Evolutionary conservation across 305 asterid genomes (phyloP), one percentile per base, ranked within the genome.

Genomic region (Petunia hybrid): DNA sequence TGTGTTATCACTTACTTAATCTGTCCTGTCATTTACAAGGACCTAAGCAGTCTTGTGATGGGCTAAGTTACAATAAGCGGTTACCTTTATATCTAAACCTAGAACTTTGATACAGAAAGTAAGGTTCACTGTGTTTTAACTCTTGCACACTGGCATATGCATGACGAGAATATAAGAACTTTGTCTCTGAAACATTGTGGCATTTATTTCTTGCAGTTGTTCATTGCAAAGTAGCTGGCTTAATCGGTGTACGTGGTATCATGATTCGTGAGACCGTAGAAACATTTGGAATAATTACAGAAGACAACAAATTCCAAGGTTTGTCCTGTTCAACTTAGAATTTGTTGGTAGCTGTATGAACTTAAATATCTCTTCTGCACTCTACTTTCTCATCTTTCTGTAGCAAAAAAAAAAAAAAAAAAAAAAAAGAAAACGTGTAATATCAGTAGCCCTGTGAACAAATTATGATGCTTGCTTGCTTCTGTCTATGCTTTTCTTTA

Each of bases 301-400:
- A 87, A 87, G 96, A 95, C 67, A 88, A 91, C 88, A 90, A 89
- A 83, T 93, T 93, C 87, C 86, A 82, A 88, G 99, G 99, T 95
- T 83, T 81, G 76, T 70, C 71, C 4, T 64, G 67, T 38, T 70
- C 65, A 63, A 31, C 36, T 81, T 55, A 61, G 69, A n/a, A 8
- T 77, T 76, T 2, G 22, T 35, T 68, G 16, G 43, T 6, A 6
- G 9, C 61, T 22, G 0, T 45, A 9, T 68, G 39, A 45, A 10
- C 68, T 14, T 56, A 41, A 46, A 45, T 71, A 70, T 51, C 62
- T 73, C 45, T 10, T 0, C 35, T 73, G 43, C 78, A 35, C 12
- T 73, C 78, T 13, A 35, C 46, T 51, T 73, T 51, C 31, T 22
- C 31, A 22, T 22, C 31, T 22, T 22, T 22, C 31, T 22, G 31